Base-by-base conservation (phyloP, 83 land plant species). In the Larix sibirica region DNA sequence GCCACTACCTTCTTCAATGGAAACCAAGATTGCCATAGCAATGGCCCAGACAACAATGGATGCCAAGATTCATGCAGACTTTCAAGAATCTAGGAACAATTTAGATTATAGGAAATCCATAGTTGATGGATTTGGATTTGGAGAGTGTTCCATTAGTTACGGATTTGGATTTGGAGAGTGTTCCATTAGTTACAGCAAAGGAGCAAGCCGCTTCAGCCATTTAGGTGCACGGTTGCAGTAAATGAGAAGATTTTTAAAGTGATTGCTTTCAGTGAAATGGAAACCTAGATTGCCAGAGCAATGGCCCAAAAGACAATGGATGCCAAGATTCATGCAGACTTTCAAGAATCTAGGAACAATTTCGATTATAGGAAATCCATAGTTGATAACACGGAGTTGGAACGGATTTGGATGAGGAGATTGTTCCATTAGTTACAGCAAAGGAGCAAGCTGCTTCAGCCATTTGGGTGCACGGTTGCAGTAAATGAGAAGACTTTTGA, bases 381-480 rank as follows among this genome's bases (percentile, higher is more conserved):
- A 9, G 83, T 83, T 23, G 83, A 84, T 13, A 79, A 73, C 10
- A 47, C 66, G 28, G 24, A 2, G 21, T 8, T 44, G 12, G 23
- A n/a, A n/a, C n/a, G n/a, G n/a, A n/a, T n/a, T n/a, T n/a, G n/a
- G n/a, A n/a, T n/a, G n/a, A n/a, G n/a, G n/a, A 3, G 24, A 6
- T 50, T 54, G 79, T 90, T 13, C 36, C 36, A 33, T 33, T 33
- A 33, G 36, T 33, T 33, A 33, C 36, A 33, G 36, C 99, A 97
- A 84, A 92, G 90, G 61, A 96, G 98, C 10, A 94, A 90, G 61
- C 81, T 91, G n/a, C 90, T 94, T 62, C 99, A 97, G 84, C 93
- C 98, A 44, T 97, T 94, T 80, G 99, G 99, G 13, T 97, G 98
- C 82, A 81, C 95, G 89, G 78, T 97, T 18, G 98, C 96, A 63